Conservation (phyloP, 306 rosid genomes). For the Quillaja saponaria region DNA sequence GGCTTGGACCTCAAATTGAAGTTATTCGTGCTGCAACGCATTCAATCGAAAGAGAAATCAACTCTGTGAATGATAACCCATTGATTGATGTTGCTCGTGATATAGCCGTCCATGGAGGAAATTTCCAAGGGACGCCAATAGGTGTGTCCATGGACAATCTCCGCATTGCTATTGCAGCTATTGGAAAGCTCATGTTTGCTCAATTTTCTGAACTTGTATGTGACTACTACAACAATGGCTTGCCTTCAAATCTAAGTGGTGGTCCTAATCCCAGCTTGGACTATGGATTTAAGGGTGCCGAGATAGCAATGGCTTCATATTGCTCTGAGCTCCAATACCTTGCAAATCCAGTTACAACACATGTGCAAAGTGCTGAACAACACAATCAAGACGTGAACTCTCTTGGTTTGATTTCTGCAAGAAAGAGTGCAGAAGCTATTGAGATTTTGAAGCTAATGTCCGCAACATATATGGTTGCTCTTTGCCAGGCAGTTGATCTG, state of each 20-base stretch:
- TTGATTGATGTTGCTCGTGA: constrained; percentile 34
- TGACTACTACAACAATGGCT: constrained; percentile 39
- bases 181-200: constrained; percentile 44
- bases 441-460: constrained; percentile 45
- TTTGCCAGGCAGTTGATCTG: constrained; percentile 42
- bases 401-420: constrained; percentile 39
- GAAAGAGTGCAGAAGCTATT: constrained; percentile 43
- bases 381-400: constrained; percentile 38
- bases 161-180: constrained; percentile 43
- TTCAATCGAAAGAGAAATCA: constrained; percentile 43
- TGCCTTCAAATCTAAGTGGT: constrained; percentile 40
- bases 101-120: constrained; percentile 39
- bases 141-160: constrained; percentile 46
- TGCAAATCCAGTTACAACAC: too few species aligned
- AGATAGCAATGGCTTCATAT: too few species aligned
- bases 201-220: constrained; percentile 44
- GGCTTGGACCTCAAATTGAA: constrained; percentile 38
- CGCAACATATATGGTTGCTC: constrained; percentile 39
- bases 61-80: constrained; percentile 23
- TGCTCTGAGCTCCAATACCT: too few species aligned
- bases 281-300: too few species aligned
- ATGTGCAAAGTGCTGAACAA: too few species aligned
- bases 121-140: constrained; percentile 45
- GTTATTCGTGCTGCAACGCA: constrained; percentile 42
- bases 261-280: constrained; percentile 38